Conservation (phyloP, 176 grass and related monocot species). For the Oryza longistaminata region DNA sequence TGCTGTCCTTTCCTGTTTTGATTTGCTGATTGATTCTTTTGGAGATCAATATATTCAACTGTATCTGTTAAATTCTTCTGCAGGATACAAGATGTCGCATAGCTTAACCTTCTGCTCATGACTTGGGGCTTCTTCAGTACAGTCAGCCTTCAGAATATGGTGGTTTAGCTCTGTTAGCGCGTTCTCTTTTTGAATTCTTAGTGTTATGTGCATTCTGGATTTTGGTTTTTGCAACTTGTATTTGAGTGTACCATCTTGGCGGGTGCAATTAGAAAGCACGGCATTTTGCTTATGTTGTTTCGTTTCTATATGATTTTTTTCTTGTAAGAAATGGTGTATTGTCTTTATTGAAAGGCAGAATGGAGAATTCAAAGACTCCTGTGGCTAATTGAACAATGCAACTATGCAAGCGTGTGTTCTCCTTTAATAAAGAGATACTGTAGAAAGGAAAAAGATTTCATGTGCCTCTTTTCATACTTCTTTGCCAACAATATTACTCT, state of each 20-base stretch:
- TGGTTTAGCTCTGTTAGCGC: conserved; percentile 2
- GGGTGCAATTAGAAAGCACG: not conserved
- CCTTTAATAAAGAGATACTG: not conserved
- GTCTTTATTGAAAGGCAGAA: not conserved
- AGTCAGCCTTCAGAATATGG: not conserved
- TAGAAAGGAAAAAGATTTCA: not conserved
- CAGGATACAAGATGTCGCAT: not conserved
- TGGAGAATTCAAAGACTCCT: not conserved
- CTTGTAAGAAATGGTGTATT: not conserved
- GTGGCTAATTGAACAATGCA: not conserved
- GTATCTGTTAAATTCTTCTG: not conserved
- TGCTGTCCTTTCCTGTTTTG: not conserved
- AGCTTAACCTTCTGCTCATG: conserved; percentile 11
- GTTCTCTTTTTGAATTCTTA: not conserved
- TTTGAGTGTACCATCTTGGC: conserved; percentile 22
- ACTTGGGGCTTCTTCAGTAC: not conserved
- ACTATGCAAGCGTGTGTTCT: not conserved
- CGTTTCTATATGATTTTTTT: not conserved
- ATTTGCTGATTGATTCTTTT: not conserved
- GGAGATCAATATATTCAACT: not conserved
- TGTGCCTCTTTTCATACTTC: not conserved
- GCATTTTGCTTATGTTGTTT: not conserved
- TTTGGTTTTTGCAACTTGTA: conserved; percentile 3
- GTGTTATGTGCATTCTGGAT: conserved; percentile 19
- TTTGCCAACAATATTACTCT: not conserved